Conservation (phyloP, 805 yeast species). For the Tetrapisispora fleetii region DNA sequence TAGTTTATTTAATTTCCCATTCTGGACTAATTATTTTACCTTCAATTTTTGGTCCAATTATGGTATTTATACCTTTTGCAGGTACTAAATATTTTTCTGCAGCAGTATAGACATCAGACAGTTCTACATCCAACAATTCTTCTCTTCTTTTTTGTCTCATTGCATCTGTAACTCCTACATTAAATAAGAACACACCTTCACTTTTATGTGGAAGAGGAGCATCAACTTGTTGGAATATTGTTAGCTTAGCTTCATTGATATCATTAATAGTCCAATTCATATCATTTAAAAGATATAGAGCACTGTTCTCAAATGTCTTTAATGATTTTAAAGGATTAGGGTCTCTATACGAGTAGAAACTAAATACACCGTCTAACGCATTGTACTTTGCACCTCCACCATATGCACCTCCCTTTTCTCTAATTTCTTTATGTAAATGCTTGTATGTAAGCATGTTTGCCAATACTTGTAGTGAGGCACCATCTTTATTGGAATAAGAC, state of each 20-base stretch:
- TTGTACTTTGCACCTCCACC: conserved; percentile 90
- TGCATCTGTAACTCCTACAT: conserved; percentile 63
- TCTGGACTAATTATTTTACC: conserved; percentile 8
- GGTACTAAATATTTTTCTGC: conserved; percentile 46
- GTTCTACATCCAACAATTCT: conserved; percentile 54
- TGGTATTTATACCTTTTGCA: conserved; percentile 2
- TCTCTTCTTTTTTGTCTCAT: conserved; percentile 76
- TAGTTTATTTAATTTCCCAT: conserved; percentile 13
- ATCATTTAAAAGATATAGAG: conserved; percentile 38
- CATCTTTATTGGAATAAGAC: conserved; percentile 57
- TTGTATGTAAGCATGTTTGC: conserved; percentile 75
- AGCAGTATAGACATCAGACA: conserved; percentile 51
- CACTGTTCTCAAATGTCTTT: conserved; percentile 44
- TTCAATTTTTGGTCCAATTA: conserved; percentile 16
- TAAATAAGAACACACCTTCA: conserved; percentile 63
- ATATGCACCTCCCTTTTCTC: conserved; percentile 96
- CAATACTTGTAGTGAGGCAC: conserved; percentile 76
- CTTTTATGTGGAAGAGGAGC: conserved; percentile 75
- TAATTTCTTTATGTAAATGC: conserved; percentile 74
- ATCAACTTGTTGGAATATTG: conserved; percentile 85
- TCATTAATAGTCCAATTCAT: conserved; percentile 49
- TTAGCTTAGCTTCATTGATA: conserved; percentile 79
- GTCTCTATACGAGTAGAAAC: conserved; percentile 86
- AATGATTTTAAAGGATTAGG: conserved; percentile 75
- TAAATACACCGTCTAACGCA: conserved; percentile 69